Conservation (phyloP, 805 yeast species). For the Wickerhamiella cacticola region DNA sequence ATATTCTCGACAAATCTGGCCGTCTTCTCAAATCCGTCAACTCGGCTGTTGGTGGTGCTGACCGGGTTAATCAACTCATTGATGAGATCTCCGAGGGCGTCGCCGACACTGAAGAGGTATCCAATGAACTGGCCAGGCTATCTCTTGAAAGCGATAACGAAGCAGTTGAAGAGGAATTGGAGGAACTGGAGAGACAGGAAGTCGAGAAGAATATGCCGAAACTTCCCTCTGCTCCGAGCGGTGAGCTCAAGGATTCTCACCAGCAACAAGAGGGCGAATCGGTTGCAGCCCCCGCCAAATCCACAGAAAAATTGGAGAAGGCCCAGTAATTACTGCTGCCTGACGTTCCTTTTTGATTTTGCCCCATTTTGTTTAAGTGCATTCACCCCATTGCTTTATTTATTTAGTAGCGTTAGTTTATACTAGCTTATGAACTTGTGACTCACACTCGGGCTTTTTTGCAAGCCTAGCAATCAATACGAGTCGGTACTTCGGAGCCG, state of each 20-base stretch:
- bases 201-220: not conserved
- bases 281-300: too few species aligned
- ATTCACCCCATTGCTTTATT: too few species aligned
- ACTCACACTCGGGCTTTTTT: too few species aligned
- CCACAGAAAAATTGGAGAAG: too few species aligned
- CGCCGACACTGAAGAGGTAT: conserved; percentile 32
- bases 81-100: conserved; percentile 33
- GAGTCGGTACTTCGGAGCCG: too few species aligned
- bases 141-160: conserved; percentile 27
- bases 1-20: conserved; percentile 32
- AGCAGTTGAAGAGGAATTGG: conserved; percentile 33
- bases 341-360: too few species aligned
- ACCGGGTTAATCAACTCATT: conserved; percentile 33
- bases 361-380: too few species aligned
- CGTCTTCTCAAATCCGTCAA: conserved; percentile 32
- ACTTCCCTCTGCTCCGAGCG: not conserved
- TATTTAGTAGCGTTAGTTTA: too few species aligned
- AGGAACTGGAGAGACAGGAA: conserved; percentile 23
- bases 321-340: not conserved
- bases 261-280: not conserved
- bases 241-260: too few species aligned
- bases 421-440: too few species aligned
- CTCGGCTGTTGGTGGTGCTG: conserved; percentile 34
- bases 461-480: too few species aligned
- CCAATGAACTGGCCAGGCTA: conserved; percentile 27